phyloP scores from a whole-genome alignment of 176 grass and related monocot genomes.

The Oryza officinalis region DNA sequence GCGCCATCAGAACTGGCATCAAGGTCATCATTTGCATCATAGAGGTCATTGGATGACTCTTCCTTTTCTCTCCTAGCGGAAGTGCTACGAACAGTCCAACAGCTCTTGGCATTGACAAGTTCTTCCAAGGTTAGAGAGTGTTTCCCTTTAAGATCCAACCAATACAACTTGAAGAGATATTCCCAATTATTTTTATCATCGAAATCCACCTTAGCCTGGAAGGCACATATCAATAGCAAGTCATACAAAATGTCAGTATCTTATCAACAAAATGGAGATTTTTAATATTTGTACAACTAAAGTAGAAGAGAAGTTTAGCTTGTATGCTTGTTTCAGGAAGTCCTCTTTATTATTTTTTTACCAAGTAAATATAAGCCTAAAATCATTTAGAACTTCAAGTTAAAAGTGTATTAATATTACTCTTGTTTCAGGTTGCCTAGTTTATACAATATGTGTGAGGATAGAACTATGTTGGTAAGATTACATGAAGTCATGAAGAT shows the following conservation, averaged over 20 bases:
- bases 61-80: slow-evolving; percentile 55
- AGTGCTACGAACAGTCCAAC: slow-evolving; percentile 55
- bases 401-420: neutral
- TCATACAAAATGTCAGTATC: slow-evolving; percentile 13
- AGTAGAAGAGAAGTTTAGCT: slow-evolving; percentile 17
- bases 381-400: neutral
- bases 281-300: slow-evolving; percentile 18
- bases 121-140: slow-evolving; percentile 77
- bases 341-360: neutral
- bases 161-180: slow-evolving; percentile 99
- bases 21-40: slow-evolving; percentile 72
- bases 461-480: neutral
- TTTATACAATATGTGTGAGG: slow-evolving; percentile 6
- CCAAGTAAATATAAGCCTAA: slow-evolving; percentile 4
- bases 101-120: slow-evolving; percentile 65
- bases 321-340: neutral
- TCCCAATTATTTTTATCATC: slow-evolving; percentile 97
- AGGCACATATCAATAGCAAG: neutral
- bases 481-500: slow-evolving; percentile 13
- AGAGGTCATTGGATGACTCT: slow-evolving; percentile 81
- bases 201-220: slow-evolving; percentile 86
- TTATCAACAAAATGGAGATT: slow-evolving; percentile 28
- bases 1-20: slow-evolving; percentile 71
- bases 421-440: slow-evolving; percentile 6
- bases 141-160: slow-evolving; percentile 87